These are phyloP conservation scores for Nannochloropsis salina DNA, from an alignment of 108 stramenopile genomes.

Conservation along the genomic window DNA sequence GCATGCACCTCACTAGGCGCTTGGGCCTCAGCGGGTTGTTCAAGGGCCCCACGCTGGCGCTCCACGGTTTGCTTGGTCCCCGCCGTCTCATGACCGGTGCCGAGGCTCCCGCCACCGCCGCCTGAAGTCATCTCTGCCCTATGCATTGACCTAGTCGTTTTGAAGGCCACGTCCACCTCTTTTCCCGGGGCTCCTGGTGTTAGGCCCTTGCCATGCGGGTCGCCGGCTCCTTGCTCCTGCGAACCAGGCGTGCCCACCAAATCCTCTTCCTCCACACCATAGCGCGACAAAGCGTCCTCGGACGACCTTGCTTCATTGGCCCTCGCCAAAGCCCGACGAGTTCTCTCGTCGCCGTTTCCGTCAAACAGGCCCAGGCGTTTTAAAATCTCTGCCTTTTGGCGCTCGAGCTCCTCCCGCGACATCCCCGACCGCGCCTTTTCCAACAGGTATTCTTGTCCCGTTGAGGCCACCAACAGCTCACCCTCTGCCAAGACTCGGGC, in stretches of 20 bases:
- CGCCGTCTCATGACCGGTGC: neutral
- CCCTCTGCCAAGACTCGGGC: neutral
- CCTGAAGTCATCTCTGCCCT: neutral
- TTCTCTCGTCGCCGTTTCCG: neutral
- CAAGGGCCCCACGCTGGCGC: no score
- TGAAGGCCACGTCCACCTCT: neutral
- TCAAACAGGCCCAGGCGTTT: neutral
- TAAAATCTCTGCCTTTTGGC: neutral
- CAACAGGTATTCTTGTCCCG: neutral
- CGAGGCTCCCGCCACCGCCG: neutral
- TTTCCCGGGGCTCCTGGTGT: no score
- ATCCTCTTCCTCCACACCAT: neutral
- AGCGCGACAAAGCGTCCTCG: neutral
- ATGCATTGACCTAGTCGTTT: neutral
- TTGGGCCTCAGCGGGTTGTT: no score
- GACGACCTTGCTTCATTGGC: neutral
- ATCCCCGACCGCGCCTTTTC: neutral
- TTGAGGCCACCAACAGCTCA: conserved; percentile 11
- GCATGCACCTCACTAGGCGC: neutral
- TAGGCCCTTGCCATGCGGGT: neutral
- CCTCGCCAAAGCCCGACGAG: neutral
- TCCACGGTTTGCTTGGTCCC: neutral
- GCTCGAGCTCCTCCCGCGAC: neutral
- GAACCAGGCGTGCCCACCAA: neutral
- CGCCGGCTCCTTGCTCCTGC: neutral